Base-by-base conservation (phyloP, 2,329 filamentous ascomycete genomes). In the Trichoderma sp. region DNA sequence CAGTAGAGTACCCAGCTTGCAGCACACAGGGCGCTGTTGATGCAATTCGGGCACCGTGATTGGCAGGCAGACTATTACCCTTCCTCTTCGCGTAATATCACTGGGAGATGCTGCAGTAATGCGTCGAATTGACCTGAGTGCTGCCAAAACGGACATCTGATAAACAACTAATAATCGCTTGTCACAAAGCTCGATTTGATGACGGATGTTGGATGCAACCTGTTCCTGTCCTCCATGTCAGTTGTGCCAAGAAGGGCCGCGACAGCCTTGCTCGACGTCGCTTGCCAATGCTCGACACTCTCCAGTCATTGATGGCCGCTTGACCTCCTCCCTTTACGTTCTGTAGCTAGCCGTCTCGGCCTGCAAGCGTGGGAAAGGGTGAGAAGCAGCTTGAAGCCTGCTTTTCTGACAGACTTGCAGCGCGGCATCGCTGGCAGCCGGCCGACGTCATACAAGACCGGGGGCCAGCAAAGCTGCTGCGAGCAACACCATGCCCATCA, bases 31-130 rank as follows among this genome's bases (percentile, higher is more conserved):
- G 48, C 39, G 60, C 60, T 52, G 17, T 51, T 51, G 12, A 61
- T 61, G 58, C 50, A 41, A 55, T 26, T 28, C 26, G 48, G 41
- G 30, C 28, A 24, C 52, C 30, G 39, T 59, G 54, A 65, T 65
- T 65, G 58, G 57, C 43, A 56, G 43, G 41, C 26, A 50, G 45
- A 28, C 48, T 47, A 63, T 66, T 66, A 63, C 64, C 45, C 64
- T 63, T 58, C 64, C 45, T 43, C 64, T 66, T 66, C 54, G 54
- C 64, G 64, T 63, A 63, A 63, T 66, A 26, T 26, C 24, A 30
- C 21, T 62, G 59, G 59, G 61, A 14, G 34, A 10, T 39, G 21
- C 10, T 39, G 10, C 10, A 39, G 34, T 39, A 15, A 52, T 30
- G 26, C 15, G 55, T 30, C n/a, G 41, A 45, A 44, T 45, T 52